phyloP scores from a whole-genome alignment of 305 asterid species.

The Ilex paraguariensis region DNA sequence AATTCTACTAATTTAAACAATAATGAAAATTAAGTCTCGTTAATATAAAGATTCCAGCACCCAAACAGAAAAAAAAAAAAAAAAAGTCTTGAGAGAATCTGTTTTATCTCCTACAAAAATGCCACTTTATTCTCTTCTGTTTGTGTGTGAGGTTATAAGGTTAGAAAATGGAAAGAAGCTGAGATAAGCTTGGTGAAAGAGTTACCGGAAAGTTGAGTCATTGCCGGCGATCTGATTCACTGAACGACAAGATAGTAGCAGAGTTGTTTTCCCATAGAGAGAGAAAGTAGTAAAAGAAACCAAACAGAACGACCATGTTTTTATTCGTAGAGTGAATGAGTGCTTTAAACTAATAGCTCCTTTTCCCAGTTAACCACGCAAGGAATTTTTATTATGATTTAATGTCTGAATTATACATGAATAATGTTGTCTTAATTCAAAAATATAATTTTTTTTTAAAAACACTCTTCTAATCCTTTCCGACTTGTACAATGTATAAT shows the following conservation, averaged over 20 bases:
- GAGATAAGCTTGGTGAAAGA: conserved; percentile 7
- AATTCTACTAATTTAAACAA: conserved; percentile 8
- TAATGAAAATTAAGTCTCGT: neutral
- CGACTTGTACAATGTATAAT: too few relatives aligned
- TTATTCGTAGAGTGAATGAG: conserved; percentile 25
- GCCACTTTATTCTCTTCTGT: conserved; percentile 3
- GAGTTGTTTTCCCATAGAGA: conserved; percentile 19
- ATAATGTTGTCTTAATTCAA: too few relatives aligned
- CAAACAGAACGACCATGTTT: conserved; percentile 42
- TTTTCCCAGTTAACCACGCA: conserved; percentile 42
- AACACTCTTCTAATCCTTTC: too few relatives aligned
- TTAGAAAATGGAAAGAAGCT: neutral
- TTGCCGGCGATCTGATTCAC: conserved; percentile 57
- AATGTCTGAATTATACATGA: too few relatives aligned
- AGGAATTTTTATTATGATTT: too few relatives aligned
- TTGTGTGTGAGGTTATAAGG: neutral
- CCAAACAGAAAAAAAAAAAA: neutral
- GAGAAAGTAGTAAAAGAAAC: conserved; percentile 18
- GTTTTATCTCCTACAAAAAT: conserved; percentile 10
- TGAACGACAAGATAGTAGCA: conserved; percentile 30
- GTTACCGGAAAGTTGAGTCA: conserved; percentile 33
- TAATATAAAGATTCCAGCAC: conserved; percentile 9
- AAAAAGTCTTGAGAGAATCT: conserved; percentile 5
- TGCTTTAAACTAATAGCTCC: conserved; percentile 28
- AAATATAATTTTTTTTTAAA: too few relatives aligned